Percentiles rank a stretch among this genome's conserved stretches.
Evolutionary conservation across 345 rosid species (phyloP).

Genomic region (Durio zibethinus): DNA sequence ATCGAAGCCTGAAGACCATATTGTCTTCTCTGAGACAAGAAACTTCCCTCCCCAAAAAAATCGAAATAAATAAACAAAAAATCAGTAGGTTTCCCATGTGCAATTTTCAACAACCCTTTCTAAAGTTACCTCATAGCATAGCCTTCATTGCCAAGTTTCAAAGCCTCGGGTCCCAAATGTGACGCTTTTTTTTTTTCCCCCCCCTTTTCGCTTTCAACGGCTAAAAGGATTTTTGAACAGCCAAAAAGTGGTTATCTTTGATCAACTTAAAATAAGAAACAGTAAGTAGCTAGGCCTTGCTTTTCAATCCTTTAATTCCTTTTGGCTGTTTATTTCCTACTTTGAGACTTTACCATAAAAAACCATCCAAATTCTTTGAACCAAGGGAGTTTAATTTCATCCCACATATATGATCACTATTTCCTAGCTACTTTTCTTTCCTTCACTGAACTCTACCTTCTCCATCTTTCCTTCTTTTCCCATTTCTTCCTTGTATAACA

Average conservation of each 20-base stretch:
- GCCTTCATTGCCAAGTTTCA: slow-evolving; percentile 2
- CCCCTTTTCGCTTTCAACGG: not conserved
- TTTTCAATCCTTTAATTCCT: slow-evolving; percentile 18
- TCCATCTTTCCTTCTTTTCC: not conserved
- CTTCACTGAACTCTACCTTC: not conserved
- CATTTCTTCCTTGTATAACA: not conserved
- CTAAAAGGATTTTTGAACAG: not conserved
- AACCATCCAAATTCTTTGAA: not conserved
- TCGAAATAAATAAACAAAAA: not conserved
- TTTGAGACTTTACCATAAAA: not conserved
- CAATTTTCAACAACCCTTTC: not conserved
- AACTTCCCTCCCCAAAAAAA: not conserved
- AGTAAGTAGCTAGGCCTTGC: slow-evolving; percentile 12
- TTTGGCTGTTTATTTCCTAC: not conserved
- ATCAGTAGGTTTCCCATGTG: not conserved
- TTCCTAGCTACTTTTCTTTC: not conserved
- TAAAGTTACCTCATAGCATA: not conserved
- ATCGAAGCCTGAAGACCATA: too few relatives aligned
- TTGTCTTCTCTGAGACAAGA: not conserved
- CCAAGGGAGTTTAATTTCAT: not conserved
- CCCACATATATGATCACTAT: not conserved
- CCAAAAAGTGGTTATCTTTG: not conserved
- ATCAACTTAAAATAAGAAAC: not conserved
- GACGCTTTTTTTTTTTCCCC: not conserved
- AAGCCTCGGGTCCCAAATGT: not conserved